Conservation (phyloP, 2,329 filamentous ascomycete genomes). For the Exophiala oligosperma region DNA sequence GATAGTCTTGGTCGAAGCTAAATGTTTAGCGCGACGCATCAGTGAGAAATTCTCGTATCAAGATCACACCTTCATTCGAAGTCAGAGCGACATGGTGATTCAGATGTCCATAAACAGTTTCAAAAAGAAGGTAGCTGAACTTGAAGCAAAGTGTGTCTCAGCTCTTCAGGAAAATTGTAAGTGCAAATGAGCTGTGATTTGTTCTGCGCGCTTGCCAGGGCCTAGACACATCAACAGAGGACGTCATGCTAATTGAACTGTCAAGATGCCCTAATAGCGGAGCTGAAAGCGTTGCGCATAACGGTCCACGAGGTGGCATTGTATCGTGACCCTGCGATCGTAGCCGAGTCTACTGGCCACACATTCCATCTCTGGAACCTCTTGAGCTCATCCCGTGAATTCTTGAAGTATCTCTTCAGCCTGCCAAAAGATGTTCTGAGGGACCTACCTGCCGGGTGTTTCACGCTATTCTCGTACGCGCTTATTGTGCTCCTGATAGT, state of each 20-base stretch:
- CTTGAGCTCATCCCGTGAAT: conserved; percentile 2
- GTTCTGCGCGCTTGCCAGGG: not conserved
- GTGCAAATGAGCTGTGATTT: not conserved
- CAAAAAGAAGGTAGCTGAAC: conserved; percentile 1
- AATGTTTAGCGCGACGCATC: conserved; percentile 4
- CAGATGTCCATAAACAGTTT: conserved; percentile 11
- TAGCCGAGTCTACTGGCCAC: not conserved
- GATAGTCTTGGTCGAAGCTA: conserved; percentile 1
- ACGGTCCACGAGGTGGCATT: conserved; percentile 8
- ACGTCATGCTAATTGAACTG: not conserved
- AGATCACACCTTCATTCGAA: conserved; percentile 1
- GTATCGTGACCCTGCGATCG: conserved; percentile 1
- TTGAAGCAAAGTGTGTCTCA: conserved; percentile 1
- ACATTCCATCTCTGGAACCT: conserved; percentile 9
- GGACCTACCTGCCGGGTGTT: conserved; percentile 3
- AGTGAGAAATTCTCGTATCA: conserved; percentile 10
- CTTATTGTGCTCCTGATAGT: conserved; percentile 9
- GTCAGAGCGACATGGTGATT: conserved; percentile 7
- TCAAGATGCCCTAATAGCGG: conserved; percentile 2
- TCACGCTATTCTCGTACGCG: conserved; percentile 5
- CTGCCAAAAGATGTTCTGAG: not conserved
- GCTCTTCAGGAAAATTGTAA: conserved; percentile 6
- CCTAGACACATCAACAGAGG: not conserved
- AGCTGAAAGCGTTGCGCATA: conserved; percentile 6
- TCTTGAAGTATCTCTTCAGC: conserved; percentile 2